These are phyloP conservation scores for Aspergillus awamori DNA, from an alignment of 2,329 filamentous ascomycete genomes.

Conservation along the genomic window DNA sequence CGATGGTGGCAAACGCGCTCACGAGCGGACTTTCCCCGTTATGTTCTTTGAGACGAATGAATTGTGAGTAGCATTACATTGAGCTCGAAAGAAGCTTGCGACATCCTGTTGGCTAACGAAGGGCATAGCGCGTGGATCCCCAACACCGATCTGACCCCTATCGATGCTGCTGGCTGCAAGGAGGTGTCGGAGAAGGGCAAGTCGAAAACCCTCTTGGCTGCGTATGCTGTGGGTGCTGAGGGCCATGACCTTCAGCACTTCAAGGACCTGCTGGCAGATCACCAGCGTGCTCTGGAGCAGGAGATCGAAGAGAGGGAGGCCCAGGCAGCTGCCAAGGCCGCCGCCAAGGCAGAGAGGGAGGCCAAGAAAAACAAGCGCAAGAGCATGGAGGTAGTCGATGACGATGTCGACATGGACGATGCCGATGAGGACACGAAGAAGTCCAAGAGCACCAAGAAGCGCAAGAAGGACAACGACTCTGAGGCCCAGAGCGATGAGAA, in stretches of 20 bases:
- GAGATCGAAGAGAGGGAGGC: conserved; percentile 69
- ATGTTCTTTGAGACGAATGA: conserved; percentile 97
- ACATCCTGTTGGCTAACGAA: conserved; percentile 17
- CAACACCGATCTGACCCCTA: conserved; percentile 78
- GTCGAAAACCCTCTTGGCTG: conserved; percentile 77
- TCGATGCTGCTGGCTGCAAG: conserved; percentile 73
- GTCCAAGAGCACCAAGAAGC: conserved; percentile 69
- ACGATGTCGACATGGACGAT: conserved; percentile 59
- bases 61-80: conserved; percentile 70
- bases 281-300: conserved; percentile 58
- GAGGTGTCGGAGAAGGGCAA: conserved; percentile 70
- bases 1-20: conserved; percentile 82
- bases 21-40: conserved; percentile 85
- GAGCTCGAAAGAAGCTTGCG: not conserved
- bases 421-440: conserved; percentile 53
- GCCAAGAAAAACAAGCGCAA: conserved; percentile 54
- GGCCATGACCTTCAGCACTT: conserved; percentile 77
- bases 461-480: conserved; percentile 70
- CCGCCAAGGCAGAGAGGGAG: conserved; percentile 56
- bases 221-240: conserved; percentile 79
- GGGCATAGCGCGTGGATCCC: conserved; percentile 78
- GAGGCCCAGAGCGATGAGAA: conserved; percentile 72
- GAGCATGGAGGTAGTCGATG: conserved; percentile 54
- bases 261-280: conserved; percentile 72
- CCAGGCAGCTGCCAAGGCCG: conserved; percentile 58